A percentile compares a stretch with the other conserved stretches of the same genome.
Evolutionary conservation across 2,329 filamentous ascomycete species (phyloP).

Genomic region (Nothophaeocryptopus gaeumannii): DNA sequence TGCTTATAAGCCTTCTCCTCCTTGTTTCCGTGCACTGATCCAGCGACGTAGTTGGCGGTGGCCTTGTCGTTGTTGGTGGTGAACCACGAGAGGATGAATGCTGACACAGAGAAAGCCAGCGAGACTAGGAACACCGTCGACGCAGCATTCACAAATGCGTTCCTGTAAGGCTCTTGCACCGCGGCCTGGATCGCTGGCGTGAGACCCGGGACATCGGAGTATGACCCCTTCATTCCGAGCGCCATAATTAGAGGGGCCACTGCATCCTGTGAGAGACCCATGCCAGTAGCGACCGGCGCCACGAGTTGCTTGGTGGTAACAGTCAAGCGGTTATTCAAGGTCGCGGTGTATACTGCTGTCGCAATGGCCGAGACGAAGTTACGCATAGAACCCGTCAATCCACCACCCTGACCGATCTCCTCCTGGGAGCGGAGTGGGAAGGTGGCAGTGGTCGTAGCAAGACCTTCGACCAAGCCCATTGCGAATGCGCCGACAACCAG

Average conservation of each 20-base stretch:
- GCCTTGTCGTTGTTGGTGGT: conserved; percentile 25
- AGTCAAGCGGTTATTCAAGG: conserved; percentile 21
- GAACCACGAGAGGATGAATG: conserved; percentile 23
- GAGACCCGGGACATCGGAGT: conserved; percentile 19
- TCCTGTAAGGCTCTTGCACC: conserved; percentile 21
- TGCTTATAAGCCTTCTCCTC: neutral
- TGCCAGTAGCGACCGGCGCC: conserved; percentile 13
- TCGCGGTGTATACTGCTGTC: conserved; percentile 22
- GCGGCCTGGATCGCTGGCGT: conserved; percentile 20
- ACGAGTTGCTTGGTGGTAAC: conserved; percentile 18
- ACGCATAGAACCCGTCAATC: conserved; percentile 20
- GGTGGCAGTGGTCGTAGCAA: conserved; percentile 23
- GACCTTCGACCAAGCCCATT: conserved; percentile 23
- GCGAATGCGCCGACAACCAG: conserved; percentile 22
- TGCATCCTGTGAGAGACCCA: conserved; percentile 20
- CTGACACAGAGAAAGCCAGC: conserved; percentile 24
- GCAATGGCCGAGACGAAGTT: conserved; percentile 25
- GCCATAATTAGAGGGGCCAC: conserved; percentile 15
- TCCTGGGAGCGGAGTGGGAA: conserved; percentile 27
- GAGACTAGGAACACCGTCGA: conserved; percentile 23
- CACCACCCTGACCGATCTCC: conserved; percentile 25
- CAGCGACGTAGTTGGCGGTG: conserved; percentile 18
- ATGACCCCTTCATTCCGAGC: conserved; percentile 13
- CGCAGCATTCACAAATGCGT: conserved; percentile 17
- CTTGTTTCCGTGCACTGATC: neutral